Evolutionary conservation across 371 early-diverging fungal genomes (phyloP), one percentile per base, ranked within the genome.

Genomic region (Apophysomyces trapeziformis): DNA sequence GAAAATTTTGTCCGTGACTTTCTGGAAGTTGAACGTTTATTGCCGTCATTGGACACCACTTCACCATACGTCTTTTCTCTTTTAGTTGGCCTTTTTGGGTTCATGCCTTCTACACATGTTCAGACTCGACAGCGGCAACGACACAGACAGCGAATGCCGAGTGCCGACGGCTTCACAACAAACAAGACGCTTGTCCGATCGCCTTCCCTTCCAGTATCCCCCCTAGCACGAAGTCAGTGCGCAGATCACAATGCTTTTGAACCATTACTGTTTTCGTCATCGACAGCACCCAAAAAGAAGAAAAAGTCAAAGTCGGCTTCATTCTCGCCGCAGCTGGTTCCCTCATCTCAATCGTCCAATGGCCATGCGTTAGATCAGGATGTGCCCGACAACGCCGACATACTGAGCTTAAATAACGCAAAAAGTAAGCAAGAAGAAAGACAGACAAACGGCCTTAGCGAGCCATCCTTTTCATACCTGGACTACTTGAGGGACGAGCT

Each of bases 401-500:
- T 21, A 21, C 54, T 50, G 54, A 50, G 54, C 54, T 50, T 50
- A 26, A 50, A 50, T 50, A n/a, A 11, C 21, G 54, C 54, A 21
- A 26, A 21, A 50, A 50, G 21, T 50, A 50, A 50, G 21, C 21
- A 8, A 6, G 54, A 50, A 7, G 21, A 50, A 50, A 50, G 54
- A 21, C 54, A 50, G 54, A n/a, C 54, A 21, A 16, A n/a, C 5
- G 21, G n/a, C 11, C 21, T 26, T 50, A 7, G 16, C 18, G 18
- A 50, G 21, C 18, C 68, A 47, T 63, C 73, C 12, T 68, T 83
- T 38, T 79, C 82, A 0, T 78, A 87, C 18, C 80, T 86, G 79
- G 86, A 87, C 41, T 87, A 88, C 68, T 65, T 90, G 16, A 85
- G 82, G 26, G 88, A 87, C 41, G 94, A 92, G 76, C 68, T 94